phyloP scores from a whole-genome alignment of 106 monocot species.

The Dendrobium catenatum region DNA sequence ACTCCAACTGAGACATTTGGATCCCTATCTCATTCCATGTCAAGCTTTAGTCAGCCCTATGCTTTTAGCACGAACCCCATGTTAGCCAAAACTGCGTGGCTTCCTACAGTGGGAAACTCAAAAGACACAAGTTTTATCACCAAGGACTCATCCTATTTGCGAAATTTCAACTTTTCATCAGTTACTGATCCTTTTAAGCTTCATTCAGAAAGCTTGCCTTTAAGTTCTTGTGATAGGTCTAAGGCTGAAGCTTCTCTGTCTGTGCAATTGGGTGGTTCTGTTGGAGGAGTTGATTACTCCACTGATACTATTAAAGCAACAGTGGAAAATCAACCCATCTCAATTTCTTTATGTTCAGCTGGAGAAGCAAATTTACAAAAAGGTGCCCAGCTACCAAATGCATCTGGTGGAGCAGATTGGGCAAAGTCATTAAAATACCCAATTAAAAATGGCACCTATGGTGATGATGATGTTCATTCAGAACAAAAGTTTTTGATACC shows the following conservation, averaged over 20 bases:
- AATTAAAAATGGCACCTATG: slow-evolving; percentile 13
- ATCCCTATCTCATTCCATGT: slow-evolving; percentile 11
- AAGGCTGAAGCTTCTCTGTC: slow-evolving; percentile 10
- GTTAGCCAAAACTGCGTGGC: slow-evolving; percentile 32
- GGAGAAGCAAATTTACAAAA: slow-evolving; percentile 9
- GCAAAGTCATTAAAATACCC: slow-evolving; percentile 32
- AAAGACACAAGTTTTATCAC: slow-evolving; percentile 18
- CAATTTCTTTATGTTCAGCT: slow-evolving; percentile 18
- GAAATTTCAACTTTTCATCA: slow-evolving; percentile 61
- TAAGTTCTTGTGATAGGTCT: slow-evolving; percentile 12
- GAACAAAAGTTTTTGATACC: slow-evolving; percentile 50
- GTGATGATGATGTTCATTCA: slow-evolving; percentile 13
- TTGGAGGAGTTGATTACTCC: slow-evolving; percentile 5
- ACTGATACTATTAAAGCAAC: slow-evolving; percentile 9
- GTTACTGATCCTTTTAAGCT: slow-evolving; percentile 46
- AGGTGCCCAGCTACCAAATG: slow-evolving; percentile 12
- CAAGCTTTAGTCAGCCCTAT: slow-evolving; percentile 21
- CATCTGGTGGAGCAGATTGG: slow-evolving; percentile 68
- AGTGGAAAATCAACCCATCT: slow-evolving; percentile 11
- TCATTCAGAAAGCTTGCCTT: slow-evolving; percentile 20
- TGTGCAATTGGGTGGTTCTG: neutral
- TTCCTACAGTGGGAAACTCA: slow-evolving; percentile 17
- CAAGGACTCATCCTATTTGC: slow-evolving; percentile 13
- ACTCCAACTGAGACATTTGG: slow-evolving; percentile 8
- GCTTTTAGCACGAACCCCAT: slow-evolving; percentile 60